These are phyloP conservation scores for Plasmodium vinckei DNA, from an alignment of 169 alveolate genomes.

Conservation along the genomic window DNA sequence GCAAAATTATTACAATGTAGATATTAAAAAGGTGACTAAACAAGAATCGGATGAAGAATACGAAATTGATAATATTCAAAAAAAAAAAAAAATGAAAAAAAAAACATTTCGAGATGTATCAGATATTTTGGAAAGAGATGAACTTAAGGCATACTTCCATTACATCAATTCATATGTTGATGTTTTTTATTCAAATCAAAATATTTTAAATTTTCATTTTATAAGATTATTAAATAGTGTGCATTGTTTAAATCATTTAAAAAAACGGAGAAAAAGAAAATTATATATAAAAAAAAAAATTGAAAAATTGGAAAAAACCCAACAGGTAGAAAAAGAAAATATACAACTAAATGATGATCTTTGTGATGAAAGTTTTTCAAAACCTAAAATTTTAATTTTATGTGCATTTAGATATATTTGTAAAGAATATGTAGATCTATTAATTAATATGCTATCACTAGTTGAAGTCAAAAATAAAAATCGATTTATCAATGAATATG, in stretches of 20 bases:
- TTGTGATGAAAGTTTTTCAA: conserved; percentile 80
- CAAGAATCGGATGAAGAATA: neutral
- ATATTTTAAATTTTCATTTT: conserved; percentile 54
- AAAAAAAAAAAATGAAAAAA: conserved; percentile 1
- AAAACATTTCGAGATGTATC: conserved; percentile 6
- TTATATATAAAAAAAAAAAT: conserved; percentile 57
- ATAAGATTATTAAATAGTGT: conserved; percentile 27
- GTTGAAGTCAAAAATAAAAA: conserved; percentile 76
- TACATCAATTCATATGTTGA: conserved; percentile 78
- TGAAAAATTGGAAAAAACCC: conserved; percentile 49
- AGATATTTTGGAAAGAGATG: conserved; percentile 14
- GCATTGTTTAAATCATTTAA: conserved; percentile 52
- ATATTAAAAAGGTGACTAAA: neutral
- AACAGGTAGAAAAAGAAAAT: conserved; percentile 35
- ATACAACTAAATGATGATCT: conserved; percentile 48
- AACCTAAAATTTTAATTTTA: conserved; percentile 78
- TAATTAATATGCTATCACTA: conserved; percentile 64
- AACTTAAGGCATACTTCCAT: conserved; percentile 75
- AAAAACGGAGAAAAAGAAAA: conserved; percentile 58
- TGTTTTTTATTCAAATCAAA: conserved; percentile 64
- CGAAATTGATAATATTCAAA: neutral
- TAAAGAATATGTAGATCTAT: conserved; percentile 73
- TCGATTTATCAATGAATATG: conserved; percentile 81
- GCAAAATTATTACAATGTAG: conserved; percentile 12
- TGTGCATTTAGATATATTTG: conserved; percentile 78